Conservation (phyloP, 176 grass and related monocot species). For the Rhipidocladum racemiflorum region DNA sequence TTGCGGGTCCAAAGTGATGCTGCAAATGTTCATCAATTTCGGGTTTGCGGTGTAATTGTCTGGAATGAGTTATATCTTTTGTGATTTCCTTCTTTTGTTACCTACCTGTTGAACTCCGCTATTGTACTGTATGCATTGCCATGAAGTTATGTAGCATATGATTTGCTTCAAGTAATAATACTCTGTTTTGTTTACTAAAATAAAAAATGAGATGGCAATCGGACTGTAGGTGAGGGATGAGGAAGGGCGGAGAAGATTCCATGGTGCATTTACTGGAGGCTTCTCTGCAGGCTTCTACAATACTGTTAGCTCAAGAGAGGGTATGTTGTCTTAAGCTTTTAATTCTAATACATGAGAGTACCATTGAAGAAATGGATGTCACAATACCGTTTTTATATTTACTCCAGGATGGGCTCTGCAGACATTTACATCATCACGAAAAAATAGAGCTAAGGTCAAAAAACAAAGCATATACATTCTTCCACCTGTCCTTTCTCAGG, state of each 20-base stretch:
- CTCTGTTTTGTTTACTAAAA: not conserved
- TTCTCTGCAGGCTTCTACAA: slow-evolving; percentile 95
- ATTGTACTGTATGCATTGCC: too few relatives aligned
- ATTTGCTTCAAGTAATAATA: not conserved
- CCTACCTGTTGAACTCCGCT: too few relatives aligned
- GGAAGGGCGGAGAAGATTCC: slow-evolving; percentile 92
- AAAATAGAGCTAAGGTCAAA: slow-evolving; percentile 76
- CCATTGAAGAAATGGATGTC: not conserved
- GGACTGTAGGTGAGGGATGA: too few relatives aligned
- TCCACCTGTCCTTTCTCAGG: slow-evolving; percentile 43
- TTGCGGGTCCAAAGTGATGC: too few relatives aligned
- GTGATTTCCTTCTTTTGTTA: too few relatives aligned
- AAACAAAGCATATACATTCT: slow-evolving; percentile 74
- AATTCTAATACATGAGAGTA: not conserved
- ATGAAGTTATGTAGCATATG: too few relatives aligned
- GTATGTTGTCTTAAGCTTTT: slow-evolving; percentile 35
- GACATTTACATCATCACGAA: slow-evolving; percentile 88
- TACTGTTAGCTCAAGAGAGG: slow-evolving; percentile 87
- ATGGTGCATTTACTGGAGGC: slow-evolving; percentile 95
- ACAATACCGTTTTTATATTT: too few relatives aligned
- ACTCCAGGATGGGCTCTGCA: slow-evolving; percentile 75
- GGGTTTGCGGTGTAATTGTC: too few relatives aligned
- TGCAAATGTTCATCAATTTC: too few relatives aligned
- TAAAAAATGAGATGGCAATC: not conserved
- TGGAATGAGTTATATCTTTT: too few relatives aligned